Conservation (phyloP, 148 eudicot genomes). For the Gaultheria prostrata region DNA sequence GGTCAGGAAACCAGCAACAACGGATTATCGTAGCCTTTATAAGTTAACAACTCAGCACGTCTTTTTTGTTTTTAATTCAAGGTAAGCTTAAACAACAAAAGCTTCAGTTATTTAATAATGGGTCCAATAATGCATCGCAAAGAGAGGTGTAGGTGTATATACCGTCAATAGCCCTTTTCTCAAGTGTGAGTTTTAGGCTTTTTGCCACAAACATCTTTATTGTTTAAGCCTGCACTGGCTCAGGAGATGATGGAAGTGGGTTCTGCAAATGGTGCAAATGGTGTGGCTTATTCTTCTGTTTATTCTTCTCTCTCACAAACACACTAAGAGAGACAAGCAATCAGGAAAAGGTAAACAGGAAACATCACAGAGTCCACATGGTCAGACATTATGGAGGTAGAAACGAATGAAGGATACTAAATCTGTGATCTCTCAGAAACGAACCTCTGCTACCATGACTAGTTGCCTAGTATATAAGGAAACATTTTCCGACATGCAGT, state of each 20-base stretch:
- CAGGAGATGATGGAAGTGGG: background rate
- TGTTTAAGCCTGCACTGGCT: background rate
- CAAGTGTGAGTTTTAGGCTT: background rate
- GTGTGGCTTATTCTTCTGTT: background rate
- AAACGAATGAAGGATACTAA: background rate
- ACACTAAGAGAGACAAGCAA: background rate
- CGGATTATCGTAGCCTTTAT: background rate
- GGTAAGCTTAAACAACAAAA: background rate
- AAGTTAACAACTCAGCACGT: background rate
- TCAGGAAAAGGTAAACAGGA: background rate
- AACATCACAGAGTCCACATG: background rate
- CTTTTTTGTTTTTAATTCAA: background rate
- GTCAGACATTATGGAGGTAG: background rate
- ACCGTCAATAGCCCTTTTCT: background rate
- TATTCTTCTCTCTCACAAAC: background rate
- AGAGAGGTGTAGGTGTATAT: background rate
- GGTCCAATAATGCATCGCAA: background rate
- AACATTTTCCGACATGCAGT: background rate
- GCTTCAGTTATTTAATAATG: background rate
- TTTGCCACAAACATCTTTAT: background rate
- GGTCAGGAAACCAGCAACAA: constrained; percentile 17
- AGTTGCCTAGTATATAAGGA: background rate
- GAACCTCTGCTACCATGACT: background rate
- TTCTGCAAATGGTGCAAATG: background rate
- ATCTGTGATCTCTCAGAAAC: background rate